Evolutionary conservation across 441 rosid species (phyloP).

Genomic region (Populus hybrid): DNA sequence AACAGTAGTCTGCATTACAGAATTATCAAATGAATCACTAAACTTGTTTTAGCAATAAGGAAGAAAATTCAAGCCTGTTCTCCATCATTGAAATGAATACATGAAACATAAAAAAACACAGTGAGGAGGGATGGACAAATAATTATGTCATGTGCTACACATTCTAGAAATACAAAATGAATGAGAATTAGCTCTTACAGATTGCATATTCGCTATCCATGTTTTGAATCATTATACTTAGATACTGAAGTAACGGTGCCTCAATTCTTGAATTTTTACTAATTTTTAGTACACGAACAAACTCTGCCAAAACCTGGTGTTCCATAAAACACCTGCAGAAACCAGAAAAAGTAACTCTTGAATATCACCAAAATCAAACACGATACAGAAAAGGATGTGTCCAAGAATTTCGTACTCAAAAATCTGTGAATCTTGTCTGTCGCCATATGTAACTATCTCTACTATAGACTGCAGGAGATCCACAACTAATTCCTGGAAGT

Average conservation of each 20-base stretch:
- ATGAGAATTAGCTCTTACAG: slow-evolving; percentile 37
- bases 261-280: slow-evolving; percentile 48
- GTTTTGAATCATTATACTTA: slow-evolving; percentile 78
- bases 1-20: slow-evolving; percentile 57
- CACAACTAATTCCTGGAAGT: slow-evolving; percentile 50
- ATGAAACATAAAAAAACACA: background rate
- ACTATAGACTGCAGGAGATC: slow-evolving; percentile 65
- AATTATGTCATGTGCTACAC: background rate
- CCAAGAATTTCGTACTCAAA: slow-evolving; percentile 46
- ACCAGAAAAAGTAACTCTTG: background rate
- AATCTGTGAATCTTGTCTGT: slow-evolving; percentile 60
- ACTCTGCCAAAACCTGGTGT: slow-evolving; percentile 67
- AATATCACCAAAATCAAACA: slow-evolving; percentile 1
- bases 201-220: slow-evolving; percentile 61
- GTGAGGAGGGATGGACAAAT: no score
- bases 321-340: slow-evolving; percentile 67
- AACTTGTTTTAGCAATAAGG: slow-evolving; percentile 4
- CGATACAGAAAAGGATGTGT: slow-evolving; percentile 3
- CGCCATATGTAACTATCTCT: slow-evolving; percentile 73
- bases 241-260: slow-evolving; percentile 64
- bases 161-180: background rate
- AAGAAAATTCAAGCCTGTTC: background rate
- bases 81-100: background rate
- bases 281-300: slow-evolving; percentile 55
- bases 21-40: slow-evolving; percentile 18